Evolutionary conservation across 306 rosid species (phyloP), one percentile per base, ranked within the genome.

Genomic region (Ammopiptanthus mongolicus): DNA sequence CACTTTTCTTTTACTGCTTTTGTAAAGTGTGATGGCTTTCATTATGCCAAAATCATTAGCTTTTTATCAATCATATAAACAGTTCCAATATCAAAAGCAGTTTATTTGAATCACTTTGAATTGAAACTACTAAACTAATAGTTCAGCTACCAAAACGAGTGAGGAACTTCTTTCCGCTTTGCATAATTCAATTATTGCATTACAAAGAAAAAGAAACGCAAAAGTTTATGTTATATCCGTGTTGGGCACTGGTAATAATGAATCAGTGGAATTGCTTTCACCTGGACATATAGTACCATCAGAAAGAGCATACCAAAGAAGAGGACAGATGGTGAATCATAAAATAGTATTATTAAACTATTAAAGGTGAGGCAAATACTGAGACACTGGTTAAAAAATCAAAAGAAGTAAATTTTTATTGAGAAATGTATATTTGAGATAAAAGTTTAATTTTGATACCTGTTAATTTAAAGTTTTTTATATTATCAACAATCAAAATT

Each of bases 21-120:
- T 65, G 42, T 19, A 60, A 48, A 59, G 74, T 41, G 13, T 53
- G 69, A 53, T 28, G 65, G n/a, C 74, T 74, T 63, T 73, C 80
- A 76, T 77, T 61, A 80, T 84, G 69, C 69, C 71, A 77, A 80
- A 76, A 66, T 80, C 71, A 73, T 81, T 68, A 29, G 18, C 64
- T 63, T 74, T 70, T 52, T 10, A 28, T 65, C 65, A 65, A 51
- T 57, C 67, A 74, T 66, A 29, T 4, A 56, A 39, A 70, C n/a
- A 79, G 53, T 36, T 34, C 44, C 8, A 37, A 0, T 37, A 7
- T 37, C 2, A 41, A 48, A 56, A 50, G 29, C 23, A 53, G 46
- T 23, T 42, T 13, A 22, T 78, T 66, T 51, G n/a, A 47, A 57
- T 58, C 64, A 25, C 33, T 36, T 41, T 73, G 41, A 80, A 65